Base-by-base conservation (phyloP, 768 basidiomycete genomes). In the Piloderma croceum region DNA sequence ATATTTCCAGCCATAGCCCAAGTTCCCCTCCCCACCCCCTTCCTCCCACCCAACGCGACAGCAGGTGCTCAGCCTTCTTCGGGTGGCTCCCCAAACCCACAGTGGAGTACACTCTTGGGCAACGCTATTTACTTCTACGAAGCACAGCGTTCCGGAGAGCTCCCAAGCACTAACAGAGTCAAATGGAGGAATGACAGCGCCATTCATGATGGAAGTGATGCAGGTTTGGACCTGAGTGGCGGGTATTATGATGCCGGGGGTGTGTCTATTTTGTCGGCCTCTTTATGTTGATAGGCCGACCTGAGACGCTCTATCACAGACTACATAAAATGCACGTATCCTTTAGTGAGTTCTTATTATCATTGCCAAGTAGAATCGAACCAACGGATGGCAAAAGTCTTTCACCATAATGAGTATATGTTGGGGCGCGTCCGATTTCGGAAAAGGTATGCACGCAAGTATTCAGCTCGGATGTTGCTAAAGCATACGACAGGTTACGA, bases 231-330 rank as follows among this genome's bases (percentile, higher is more conserved):
- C 58, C 63, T 96, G 38, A 79, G 72, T 23, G 90, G 90, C 58
- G 93, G 92, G 6, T 94, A 83, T 57, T 93, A 89, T 56, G 92
- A 94, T 69, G 90, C 92, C 44, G 91, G 91, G 67, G 87, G 87
- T 86, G 53, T 52, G 67, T 32, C 32, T 9, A 31, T 35, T 9
- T 18, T 7, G 4, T 40, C 15, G 24, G 32, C 25, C 38, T 45
- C 40, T 32, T 17, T 15, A 23, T 5, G 27, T 29, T 15, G 27
- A 25, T 23, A 39, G 17, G 21, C 25, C 23, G 38, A 39, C 37
- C 44, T 40, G 19, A 45, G 21, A 43, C 23, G 27, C 34, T 25
- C 48, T 41, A 22, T 35, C 38, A 23, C 46, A 86, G 86, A 92
- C 62, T 94, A 83, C 59, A 83, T 92, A 61, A 94, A 93, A 55